These are phyloP conservation scores for Clitopilus hobsonii DNA, from an alignment of 768 basidiomycete species.

Conservation along the genomic window DNA sequence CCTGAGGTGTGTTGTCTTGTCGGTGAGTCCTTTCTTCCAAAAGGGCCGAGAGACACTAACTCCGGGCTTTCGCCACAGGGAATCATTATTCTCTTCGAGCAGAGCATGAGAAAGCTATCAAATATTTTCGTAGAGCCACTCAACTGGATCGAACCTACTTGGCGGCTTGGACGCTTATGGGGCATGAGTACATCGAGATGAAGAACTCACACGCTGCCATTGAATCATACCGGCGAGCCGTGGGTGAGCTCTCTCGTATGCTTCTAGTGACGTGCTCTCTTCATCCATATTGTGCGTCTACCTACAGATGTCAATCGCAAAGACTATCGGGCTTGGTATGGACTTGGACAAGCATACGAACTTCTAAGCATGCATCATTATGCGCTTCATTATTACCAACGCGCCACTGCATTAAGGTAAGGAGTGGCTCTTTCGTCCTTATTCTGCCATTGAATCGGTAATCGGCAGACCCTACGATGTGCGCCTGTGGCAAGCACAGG, in stretches of 20 bases:
- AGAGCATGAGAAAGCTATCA: constrained; percentile 94
- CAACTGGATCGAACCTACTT: constrained; percentile 92
- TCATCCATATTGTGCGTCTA: constrained; percentile 1
- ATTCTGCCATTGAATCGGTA: constrained; percentile 3
- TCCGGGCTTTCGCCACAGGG: constrained; percentile 54
- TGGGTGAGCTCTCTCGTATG: constrained; percentile 54
- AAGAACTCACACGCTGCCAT: constrained; percentile 99
- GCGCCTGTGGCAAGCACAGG: constrained; percentile 93
- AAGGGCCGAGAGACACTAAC: background rate
- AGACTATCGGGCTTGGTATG: constrained; percentile 98
- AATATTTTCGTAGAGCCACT: constrained; percentile 93
- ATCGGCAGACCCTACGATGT: constrained; percentile 83
- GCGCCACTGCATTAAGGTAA: constrained; percentile 88
- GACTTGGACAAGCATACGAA: constrained; percentile 97
- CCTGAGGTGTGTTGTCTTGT: constrained; percentile 96
- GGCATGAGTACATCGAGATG: constrained; percentile 98
- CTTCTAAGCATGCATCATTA: constrained; percentile 96
- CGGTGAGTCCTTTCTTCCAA: constrained; percentile 46
- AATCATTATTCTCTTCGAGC: constrained; percentile 93
- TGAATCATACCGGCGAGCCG: constrained; percentile 93
- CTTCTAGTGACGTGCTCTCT: background rate
- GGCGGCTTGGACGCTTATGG: constrained; percentile 98
- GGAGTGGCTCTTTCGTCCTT: constrained; percentile 5
- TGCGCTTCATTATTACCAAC: constrained; percentile 93
- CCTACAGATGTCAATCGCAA: constrained; percentile 93